Percentiles rank a stretch among this genome's conserved stretches.
Evolutionary conservation across 148 eudicot genomes (phyloP).

Genomic region (Pharnaceum exiguum): DNA sequence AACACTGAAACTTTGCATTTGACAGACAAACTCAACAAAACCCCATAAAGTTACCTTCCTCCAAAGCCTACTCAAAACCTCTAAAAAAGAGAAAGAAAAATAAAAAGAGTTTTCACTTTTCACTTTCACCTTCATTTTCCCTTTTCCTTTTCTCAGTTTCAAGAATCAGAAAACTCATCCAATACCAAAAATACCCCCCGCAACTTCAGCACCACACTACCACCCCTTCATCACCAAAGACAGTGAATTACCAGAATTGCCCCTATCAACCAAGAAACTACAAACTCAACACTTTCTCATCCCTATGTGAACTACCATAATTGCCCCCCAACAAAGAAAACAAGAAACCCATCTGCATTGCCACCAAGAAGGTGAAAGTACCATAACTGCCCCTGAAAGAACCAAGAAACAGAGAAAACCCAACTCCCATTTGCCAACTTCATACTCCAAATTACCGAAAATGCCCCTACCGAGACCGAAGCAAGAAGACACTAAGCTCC

Average conservation of each 20-base stretch:
- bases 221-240: neutral
- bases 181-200: neutral
- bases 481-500: constrained; percentile 78
- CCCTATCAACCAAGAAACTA: no score
- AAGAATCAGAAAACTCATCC: constrained; percentile 24
- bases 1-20: constrained; percentile 1
- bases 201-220: neutral
- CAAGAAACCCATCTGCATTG: no score
- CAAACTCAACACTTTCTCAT: no score
- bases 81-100: no score
- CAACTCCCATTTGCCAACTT: neutral
- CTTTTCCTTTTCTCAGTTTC: neutral
- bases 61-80: no score
- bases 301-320: no score
- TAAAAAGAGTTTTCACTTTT: constrained; percentile 18
- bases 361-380: no score
- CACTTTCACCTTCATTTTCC: neutral
- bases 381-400: neutral
- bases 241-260: neutral
- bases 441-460: neutral
- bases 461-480: constrained; percentile 41
- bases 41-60: constrained; percentile 23
- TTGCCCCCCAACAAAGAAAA: no score
- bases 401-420: neutral
- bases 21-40: constrained; percentile 2